Evolutionary conservation across 2,329 filamentous ascomycete species (phyloP), one percentile per base, ranked within the genome.

Genomic region (Ophiostoma ips): DNA sequence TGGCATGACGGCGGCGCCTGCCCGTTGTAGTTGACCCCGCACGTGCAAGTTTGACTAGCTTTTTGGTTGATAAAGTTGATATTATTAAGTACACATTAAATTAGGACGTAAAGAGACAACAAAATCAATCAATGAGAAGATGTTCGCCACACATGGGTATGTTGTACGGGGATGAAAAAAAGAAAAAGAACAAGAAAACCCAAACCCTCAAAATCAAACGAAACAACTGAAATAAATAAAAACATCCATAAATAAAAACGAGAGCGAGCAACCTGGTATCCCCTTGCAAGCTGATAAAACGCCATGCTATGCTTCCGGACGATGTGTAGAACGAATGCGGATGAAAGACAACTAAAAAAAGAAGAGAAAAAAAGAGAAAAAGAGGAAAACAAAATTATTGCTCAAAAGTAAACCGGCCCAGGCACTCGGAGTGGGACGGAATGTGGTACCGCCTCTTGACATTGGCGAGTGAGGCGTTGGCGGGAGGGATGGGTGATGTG

Each of bases 391-490:
- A 24, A 50, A 40, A 16, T 37, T 8, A 51, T 15, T 10, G 28
- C 24, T 49, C 50, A 16, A 47, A 43, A 16, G 16, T 21, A 24
- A 19, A 38, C 11, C 51, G 48, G 3, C 44, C 48, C 7, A 50
- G 34, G 10, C 44, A 50, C 38, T 50, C 51, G 11, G 51, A 52
- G 11, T 44, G 51, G 13, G 51, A 52, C 16, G 51, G 21, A 9
- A 44, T 33, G 11, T 52, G 49, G 24, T 49, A 46, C 28, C 50
- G 50, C 10, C 50, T 45, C 41, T 46, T 36, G 28, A 36, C 33
- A 13, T 21, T 35, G 46, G 34, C 31, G 9, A 38, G 35, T 12
- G 43, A 30, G 31, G 34, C 34, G 31, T 33, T 31, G 16, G 30
- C 33, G 37, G 34, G 18, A 18, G 44, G 5, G 41, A 33, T 13